Evolutionary conservation across 1,284 basidiomycete species (phyloP), one percentile per base, ranked within the genome.

Genomic region (Naganishia sp.): DNA sequence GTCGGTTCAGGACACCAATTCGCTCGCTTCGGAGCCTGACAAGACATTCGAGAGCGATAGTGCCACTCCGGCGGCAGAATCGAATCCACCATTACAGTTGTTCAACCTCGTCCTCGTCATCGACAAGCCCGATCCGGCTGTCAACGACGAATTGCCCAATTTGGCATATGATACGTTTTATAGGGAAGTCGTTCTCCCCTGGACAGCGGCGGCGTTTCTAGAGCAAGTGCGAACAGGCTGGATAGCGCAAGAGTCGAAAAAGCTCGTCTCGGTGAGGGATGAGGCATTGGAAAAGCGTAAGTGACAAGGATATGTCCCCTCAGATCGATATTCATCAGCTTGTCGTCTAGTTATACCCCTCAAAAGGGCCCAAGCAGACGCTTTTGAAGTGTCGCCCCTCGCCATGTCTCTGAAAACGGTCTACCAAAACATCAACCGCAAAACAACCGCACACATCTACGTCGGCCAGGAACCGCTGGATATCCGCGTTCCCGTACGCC

Each of bases 41-140:
- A 61, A 23, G 25, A 61, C 59, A n/a, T 28, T 52, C 11, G 59
- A 61, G 15, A 61, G 49, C 18, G 59, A 61, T 11, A 23, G 49
- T 42, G 48, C 25, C 3, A 61, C 18, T 33, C 18, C 31, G 23
- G 23, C 48, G 9, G 15, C 25, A 6, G 21, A 15, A 21, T 46
- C 57, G 15, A 49, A 48, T 5, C 48, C 65, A 2, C 65, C 71
- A 6, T 81, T 86, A 0, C 86, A 86, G 18, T 81, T 94, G 64
- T 95, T 96, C 78, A 91, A 95, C 78, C 83, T 96, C 68, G 90
- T 93, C 10, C 80, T 95, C 65, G 90, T 95, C 10, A 82, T 94
- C 56, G 93, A 96, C 78, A 84, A 90, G 39, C 92, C 93, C 0
- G 92, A 96, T 78, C 90, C 92, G 3, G 90, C 25, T 81, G 85